Percentiles rank a stretch among this genome's conserved stretches.
Conservation (phyloP, 2,329 filamentous ascomycete species). For the Ceratocystis huliohia region DNA sequence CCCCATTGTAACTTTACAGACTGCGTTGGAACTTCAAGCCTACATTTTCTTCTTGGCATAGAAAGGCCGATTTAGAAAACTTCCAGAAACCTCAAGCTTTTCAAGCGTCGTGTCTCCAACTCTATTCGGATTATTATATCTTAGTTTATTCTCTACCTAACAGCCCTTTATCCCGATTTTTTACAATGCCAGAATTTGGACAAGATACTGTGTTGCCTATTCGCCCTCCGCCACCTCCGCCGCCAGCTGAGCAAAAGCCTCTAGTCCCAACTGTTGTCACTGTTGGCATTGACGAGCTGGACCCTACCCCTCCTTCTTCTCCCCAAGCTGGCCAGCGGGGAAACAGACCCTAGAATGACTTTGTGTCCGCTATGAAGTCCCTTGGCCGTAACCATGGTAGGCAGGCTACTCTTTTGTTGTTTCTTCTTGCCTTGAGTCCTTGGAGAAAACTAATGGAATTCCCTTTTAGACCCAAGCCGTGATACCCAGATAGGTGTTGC, state of each 20-base stretch:
- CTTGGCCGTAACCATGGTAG: conserved; percentile 18
- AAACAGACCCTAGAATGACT: conserved; percentile 20
- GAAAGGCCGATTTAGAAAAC: too few species aligned
- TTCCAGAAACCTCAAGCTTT: neutral
- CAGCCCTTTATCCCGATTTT: neutral
- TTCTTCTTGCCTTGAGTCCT: neutral
- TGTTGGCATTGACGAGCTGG: neutral
- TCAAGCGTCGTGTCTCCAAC: neutral
- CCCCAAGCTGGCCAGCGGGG: neutral
- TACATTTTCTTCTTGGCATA: neutral
- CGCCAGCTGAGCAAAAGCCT: neutral
- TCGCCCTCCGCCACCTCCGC: conserved; percentile 1
- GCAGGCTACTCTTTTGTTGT: neutral
- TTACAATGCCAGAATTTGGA: neutral
- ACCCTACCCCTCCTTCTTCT: neutral
- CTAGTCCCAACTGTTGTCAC: neutral
- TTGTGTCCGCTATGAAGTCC: conserved; percentile 21
- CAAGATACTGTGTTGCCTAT: conserved; percentile 7
- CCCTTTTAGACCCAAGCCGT: neutral
- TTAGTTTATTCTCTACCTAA: neutral
- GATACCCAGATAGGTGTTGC: conserved; percentile 8
- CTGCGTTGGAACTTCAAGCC: neutral
- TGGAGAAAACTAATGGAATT: neutral
- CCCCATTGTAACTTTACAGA: neutral
- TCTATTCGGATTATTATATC: conserved; percentile 2